Base-by-base conservation (phyloP, 129 eudicot genomes). In the Helianthus tuberosus region DNA sequence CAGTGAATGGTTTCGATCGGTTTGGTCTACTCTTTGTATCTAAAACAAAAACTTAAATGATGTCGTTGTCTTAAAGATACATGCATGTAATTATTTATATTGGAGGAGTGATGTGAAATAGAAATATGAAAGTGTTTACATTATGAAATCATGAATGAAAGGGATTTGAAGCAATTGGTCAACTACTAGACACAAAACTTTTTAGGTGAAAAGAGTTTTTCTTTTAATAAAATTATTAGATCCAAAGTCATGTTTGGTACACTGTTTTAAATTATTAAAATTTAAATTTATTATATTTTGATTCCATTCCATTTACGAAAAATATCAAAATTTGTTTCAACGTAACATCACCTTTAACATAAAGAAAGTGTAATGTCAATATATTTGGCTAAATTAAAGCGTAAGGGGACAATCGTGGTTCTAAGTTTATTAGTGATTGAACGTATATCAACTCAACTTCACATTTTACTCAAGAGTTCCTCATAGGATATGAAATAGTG, bases 241-340 rank as follows among this genome's bases (percentile, higher is more conserved):
- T 66, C 38, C 71, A 66, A 66, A 66, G 35, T 17, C 52, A 44
- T 43, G 71, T 66, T 66, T 66, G 71, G 15, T 43, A 36, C 54
- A 43, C 35, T 1, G 16, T 44, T 17, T 66, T 66, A 5, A 16
- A 17, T 16, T 66, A 39, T 17, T 39, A 16, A 41, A 17, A 12
- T 64, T 6, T 3, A 38, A n/a, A 17, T 16, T 16, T 11, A n/a
- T 43, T 16, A 43, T 11, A 2, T 11, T 60, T 27, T 27, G 1
- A 11, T 29, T 12, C 3, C 14, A 29, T 5, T 29, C 5, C 8
- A 16, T 5, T 12, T 29, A 13, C 3, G 13, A 32, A 60, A 25
- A 3, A 12, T 13, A 60, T 12, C 44, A 29, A 58, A 60, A 38
- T 8, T 64, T 12, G 68, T 38, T 39, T 23, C 13, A 64, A 38